Conservation (phyloP, 2,329 filamentous ascomycete species). For the Pleoardoris graminearum region DNA sequence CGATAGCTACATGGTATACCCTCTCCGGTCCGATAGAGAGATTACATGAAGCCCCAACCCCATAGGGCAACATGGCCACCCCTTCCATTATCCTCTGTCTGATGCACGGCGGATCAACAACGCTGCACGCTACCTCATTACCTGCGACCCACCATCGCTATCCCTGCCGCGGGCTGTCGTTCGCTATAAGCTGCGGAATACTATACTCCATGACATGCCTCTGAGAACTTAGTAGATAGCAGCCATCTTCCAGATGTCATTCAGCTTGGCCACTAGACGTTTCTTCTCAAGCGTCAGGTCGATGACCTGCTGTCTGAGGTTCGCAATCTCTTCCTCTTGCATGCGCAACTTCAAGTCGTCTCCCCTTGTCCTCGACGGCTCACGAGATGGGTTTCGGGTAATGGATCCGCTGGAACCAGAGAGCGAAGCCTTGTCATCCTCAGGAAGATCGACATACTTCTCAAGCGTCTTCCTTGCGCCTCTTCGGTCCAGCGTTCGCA, state of each 20-base stretch:
- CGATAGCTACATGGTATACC: neutral
- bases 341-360: neutral
- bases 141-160: too few relatives aligned
- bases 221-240: neutral
- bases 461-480: slow-evolving; percentile 6
- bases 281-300: slow-evolving; percentile 6
- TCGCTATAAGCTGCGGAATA: neutral
- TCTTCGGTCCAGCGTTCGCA: slow-evolving; percentile 11
- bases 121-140: neutral
- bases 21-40: neutral
- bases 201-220: neutral
- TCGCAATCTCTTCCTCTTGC: slow-evolving; percentile 6
- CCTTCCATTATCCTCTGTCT: neutral
- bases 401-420: neutral
- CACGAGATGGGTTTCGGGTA: neutral
- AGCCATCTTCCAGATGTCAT: slow-evolving; percentile 7
- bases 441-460: slow-evolving; percentile 4
- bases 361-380: neutral
- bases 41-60: neutral
- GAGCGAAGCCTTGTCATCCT: slow-evolving; percentile 3
- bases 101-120: neutral
- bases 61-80: neutral
- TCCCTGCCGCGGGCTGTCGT: neutral
- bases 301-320: slow-evolving; percentile 5
- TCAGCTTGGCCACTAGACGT: slow-evolving; percentile 2